phyloP scores from a whole-genome alignment of 768 basidiomycete species.

The Lactifluus subvellereus region DNA sequence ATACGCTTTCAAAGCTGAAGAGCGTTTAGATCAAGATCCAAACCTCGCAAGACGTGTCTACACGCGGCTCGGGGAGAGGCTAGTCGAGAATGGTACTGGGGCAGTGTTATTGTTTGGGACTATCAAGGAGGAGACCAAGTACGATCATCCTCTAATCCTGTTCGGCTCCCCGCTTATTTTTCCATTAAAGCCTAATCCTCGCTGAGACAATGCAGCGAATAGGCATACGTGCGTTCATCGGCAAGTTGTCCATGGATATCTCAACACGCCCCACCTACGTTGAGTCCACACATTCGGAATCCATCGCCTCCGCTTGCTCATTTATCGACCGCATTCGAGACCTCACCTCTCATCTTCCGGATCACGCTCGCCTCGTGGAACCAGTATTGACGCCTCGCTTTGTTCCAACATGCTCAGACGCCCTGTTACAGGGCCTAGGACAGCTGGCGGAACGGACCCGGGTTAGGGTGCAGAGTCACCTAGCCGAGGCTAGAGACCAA shows the following conservation, averaged over 20 bases:
- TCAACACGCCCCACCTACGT: constrained; percentile 66
- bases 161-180: background rate
- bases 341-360: constrained; percentile 37
- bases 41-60: constrained; percentile 64
- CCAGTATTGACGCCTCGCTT: constrained; percentile 89
- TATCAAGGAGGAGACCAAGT: constrained; percentile 80
- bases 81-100: constrained; percentile 72
- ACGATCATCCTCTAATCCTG: constrained; percentile 25
- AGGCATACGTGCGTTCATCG: constrained; percentile 78
- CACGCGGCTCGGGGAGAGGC: constrained; percentile 52
- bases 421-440: constrained; percentile 58
- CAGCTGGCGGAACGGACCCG: constrained; percentile 41
- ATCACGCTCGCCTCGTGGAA: constrained; percentile 51
- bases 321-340: constrained; percentile 52
- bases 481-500: constrained; percentile 75
- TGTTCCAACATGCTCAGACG: constrained; percentile 80
- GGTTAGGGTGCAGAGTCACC: constrained; percentile 71
- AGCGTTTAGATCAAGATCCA: constrained; percentile 58
- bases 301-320: constrained; percentile 45
- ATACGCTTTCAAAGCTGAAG: constrained; percentile 81
- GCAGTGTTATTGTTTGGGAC: constrained; percentile 79
- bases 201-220: constrained; percentile 65
- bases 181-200: constrained; percentile 56
- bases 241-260: constrained; percentile 87
- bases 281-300: constrained; percentile 48